Evolutionary conservation across 2,329 filamentous ascomycete species (phyloP), one percentile per base, ranked within the genome.

Genomic region (Neofusicoccum umdonicola): DNA sequence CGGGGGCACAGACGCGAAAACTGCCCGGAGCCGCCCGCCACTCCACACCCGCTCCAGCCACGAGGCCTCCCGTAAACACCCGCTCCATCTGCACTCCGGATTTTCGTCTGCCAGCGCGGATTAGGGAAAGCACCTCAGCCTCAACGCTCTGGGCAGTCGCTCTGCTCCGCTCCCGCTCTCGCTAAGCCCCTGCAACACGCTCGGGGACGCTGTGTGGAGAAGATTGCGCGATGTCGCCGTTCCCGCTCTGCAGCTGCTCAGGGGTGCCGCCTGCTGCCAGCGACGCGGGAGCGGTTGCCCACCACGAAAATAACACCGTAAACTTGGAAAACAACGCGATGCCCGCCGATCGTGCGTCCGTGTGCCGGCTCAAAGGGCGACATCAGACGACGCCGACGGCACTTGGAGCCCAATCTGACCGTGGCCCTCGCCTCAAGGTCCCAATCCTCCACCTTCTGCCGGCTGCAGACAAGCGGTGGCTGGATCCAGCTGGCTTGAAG

Each of bases 21-120:
- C 56, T 27, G 56, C 11, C 56, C 56, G 56, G 56, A 47, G 42
- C 27, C 13, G 41, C 31, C 54, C 39, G 54, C 54, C 54, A 31
- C 54, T 58, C 54, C 54, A 34, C 54, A 58, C 4, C 19, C 41
- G 41, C 56, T 27, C 54, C 54, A 57, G 54, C 54, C 54, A 57
- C 54, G 52, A 57, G 27, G 56, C 45, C 58, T 51, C 58, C 58
- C 58, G 58, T 50, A 62, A 62, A 62, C 58, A 13, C 58, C 45
- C 58, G 44, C 58, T 48, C 58, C 58, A 48, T 62, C 58, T 62
- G 58, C 44, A 62, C 58, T 62, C 58, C 58, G 58, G 58, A 62
- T 62, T 44, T 57, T 57, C 52, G 52, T 44, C 52, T 42, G 58
- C 22, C 41, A 19, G 27, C 7, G 52, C 58, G 58, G 35, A 48